A percentile compares a stretch with the other conserved stretches of the same genome.
These are phyloP conservation scores for Dioszegia crocea DNA, from an alignment of 768 basidiomycete genomes.

Conservation along the genomic window DNA sequence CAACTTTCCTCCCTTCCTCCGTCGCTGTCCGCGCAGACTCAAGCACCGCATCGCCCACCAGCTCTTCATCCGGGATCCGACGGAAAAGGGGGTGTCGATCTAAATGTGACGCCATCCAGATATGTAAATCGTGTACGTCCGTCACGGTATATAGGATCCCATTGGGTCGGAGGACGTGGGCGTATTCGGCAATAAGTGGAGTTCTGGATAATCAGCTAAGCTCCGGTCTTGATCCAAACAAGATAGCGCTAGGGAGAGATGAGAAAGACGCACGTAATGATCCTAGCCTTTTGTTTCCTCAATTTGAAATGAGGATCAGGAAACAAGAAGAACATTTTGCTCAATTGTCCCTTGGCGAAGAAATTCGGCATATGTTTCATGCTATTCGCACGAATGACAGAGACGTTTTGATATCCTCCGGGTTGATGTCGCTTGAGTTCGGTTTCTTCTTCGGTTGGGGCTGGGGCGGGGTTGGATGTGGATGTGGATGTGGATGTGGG, in stretches of 20 bases:
- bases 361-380: constrained; percentile 99
- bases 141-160: constrained; percentile 97
- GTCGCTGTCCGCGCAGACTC: constrained; percentile 66
- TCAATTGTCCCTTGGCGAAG: constrained; percentile 74
- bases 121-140: constrained; percentile 86
- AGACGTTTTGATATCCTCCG: constrained; percentile 65
- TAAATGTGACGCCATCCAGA: constrained; percentile 94
- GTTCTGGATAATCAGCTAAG: constrained; percentile 52
- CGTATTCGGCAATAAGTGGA: constrained; percentile 95
- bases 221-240: not conserved
- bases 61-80: constrained; percentile 65
- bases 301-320: constrained; percentile 98
- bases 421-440: constrained; percentile 7
- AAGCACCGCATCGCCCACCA: constrained; percentile 51
- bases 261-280: constrained; percentile 64
- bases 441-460: not conserved
- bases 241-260: not conserved
- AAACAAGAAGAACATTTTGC: constrained; percentile 92
- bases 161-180: constrained; percentile 85
- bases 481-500: too few relatives aligned
- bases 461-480: too few relatives aligned
- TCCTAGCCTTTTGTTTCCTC: constrained; percentile 97
- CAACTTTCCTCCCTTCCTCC: constrained; percentile 96
- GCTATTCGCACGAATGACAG: constrained; percentile 89
- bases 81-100: constrained; percentile 82